phyloP scores from a whole-genome alignment of 208 protist genomes.

The Crithidia sp. region DNA sequence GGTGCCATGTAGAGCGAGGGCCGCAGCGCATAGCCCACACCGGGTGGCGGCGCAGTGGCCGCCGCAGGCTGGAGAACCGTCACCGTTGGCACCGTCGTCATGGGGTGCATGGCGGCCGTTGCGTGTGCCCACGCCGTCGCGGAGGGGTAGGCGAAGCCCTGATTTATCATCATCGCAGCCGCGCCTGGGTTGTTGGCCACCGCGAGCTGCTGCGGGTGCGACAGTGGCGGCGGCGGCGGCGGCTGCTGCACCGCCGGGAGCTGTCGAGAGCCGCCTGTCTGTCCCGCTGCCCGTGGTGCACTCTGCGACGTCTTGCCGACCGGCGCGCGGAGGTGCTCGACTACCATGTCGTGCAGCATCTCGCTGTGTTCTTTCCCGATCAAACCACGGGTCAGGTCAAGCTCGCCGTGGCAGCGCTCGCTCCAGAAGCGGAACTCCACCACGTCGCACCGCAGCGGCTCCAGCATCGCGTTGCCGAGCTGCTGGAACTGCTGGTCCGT shows the following conservation, averaged over 20 bases:
- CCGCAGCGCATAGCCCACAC: neutral
- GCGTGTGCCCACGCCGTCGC: conserved; percentile 12
- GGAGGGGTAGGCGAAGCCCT: neutral
- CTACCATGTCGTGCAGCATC: conserved; percentile 24
- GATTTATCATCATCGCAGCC: no score
- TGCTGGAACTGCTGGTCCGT: conserved; percentile 34
- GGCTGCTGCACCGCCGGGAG: neutral
- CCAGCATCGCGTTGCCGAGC: conserved; percentile 39
- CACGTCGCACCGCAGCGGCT: conserved; percentile 49
- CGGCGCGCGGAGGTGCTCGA: conserved; percentile 21
- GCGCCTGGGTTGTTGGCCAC: neutral
- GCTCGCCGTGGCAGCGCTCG: conserved; percentile 37
- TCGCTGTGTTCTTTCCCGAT: conserved; percentile 26
- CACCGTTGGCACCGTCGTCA: conserved; percentile 1
- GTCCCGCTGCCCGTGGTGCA: neutral
- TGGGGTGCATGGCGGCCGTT: neutral
- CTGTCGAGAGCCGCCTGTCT: neutral
- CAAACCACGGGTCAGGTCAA: conserved; percentile 58
- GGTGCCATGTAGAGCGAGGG: conserved; percentile 8
- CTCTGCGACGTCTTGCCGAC: neutral
- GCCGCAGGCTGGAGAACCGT: conserved; percentile 2
- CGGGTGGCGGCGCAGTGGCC: neutral
- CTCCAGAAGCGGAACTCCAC: conserved; percentile 65
- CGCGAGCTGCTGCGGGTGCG: conserved; percentile 5
- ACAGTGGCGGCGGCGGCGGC: neutral